These are phyloP conservation scores for Solanum peruvianum DNA, from an alignment of 257 asterid genomes.

Conservation along the genomic window DNA sequence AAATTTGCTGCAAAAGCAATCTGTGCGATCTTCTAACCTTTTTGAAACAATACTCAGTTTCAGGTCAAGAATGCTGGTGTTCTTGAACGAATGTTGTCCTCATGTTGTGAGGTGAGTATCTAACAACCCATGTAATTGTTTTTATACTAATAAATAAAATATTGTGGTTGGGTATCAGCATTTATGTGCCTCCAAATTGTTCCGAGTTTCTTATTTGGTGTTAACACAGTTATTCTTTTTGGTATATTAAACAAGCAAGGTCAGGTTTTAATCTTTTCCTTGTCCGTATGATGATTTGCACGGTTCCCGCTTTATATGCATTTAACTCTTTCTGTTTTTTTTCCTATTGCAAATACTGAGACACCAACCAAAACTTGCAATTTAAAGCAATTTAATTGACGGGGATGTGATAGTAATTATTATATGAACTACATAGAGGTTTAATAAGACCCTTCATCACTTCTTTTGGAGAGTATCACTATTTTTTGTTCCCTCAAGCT, in stretches of 20 bases:
- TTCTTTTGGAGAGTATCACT: background rate
- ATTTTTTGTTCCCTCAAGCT: background rate
- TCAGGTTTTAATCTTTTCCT: background rate
- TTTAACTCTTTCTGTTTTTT: background rate
- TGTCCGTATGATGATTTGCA: background rate
- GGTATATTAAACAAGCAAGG: background rate
- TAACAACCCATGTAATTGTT: background rate
- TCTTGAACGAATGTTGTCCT: constrained; percentile 44
- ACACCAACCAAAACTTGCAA: background rate
- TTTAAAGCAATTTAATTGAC: background rate
- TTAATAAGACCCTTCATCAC: background rate
- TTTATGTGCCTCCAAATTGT: background rate
- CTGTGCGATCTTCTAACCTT: background rate
- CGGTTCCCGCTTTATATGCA: background rate
- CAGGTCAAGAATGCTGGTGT: constrained; percentile 55
- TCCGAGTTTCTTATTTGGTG: background rate
- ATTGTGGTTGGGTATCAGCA: background rate
- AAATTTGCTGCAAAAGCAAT: background rate
- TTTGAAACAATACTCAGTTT: constrained; percentile 16
- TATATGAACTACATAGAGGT: background rate
- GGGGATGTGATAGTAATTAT: background rate
- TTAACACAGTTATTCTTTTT: background rate
- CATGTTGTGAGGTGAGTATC: constrained; percentile 75
- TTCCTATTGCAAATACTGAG: background rate
- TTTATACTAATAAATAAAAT: background rate